phyloP scores from a whole-genome alignment of 352 stramenopile genomes.

The Elongisporangium prolatum region DNA sequence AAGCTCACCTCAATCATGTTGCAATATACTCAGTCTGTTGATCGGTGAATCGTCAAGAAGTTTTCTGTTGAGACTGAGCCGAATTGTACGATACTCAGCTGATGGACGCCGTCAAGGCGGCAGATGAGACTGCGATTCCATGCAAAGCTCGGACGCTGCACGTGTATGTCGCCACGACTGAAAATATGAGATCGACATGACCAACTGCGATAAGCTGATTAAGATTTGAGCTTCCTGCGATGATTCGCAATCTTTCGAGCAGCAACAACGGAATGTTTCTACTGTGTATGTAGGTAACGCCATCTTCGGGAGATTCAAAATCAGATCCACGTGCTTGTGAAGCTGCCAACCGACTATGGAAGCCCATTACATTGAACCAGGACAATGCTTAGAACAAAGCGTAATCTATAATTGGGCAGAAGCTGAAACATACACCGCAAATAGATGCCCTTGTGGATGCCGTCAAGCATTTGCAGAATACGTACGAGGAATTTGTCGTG shows the following conservation, averaged over 20 bases:
- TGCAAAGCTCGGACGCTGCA: background rate
- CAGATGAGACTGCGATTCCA: background rate
- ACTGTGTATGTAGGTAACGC: background rate
- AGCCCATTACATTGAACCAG: background rate
- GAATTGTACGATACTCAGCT: background rate
- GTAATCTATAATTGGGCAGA: background rate
- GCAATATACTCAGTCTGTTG: no score
- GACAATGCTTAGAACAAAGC: background rate
- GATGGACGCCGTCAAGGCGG: background rate
- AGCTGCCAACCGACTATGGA: background rate
- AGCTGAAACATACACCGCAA: background rate
- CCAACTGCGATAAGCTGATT: background rate
- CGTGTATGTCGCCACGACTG: background rate
- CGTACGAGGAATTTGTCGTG: background rate
- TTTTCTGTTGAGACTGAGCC: background rate
- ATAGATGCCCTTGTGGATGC: background rate
- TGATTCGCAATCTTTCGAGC: background rate
- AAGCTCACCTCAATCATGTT: no score
- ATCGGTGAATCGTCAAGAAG: no score
- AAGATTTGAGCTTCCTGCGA: background rate
- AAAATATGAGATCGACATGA: background rate
- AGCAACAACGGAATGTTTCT: background rate
- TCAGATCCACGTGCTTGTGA: background rate
- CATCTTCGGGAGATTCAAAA: background rate
- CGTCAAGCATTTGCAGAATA: background rate